These are phyloP conservation scores for Yamadazyma songkhlaensis DNA, from an alignment of 1,139 yeast genomes.

Conservation along the genomic window DNA sequence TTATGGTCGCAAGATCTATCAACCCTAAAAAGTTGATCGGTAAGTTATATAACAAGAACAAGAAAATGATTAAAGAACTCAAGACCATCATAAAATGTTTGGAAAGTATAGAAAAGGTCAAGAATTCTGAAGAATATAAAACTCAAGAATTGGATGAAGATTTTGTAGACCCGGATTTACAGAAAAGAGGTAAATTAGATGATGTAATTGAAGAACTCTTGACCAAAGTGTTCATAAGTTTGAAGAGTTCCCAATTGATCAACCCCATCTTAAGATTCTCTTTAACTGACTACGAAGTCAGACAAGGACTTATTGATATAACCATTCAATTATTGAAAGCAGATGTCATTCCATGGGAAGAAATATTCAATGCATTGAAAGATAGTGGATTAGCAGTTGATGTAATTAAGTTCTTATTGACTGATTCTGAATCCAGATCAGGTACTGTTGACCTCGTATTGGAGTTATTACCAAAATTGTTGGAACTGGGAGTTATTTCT, in stretches of 20 bases:
- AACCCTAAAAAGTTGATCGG: constrained; percentile 2
- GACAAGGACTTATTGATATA: constrained; percentile 23
- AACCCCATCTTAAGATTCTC: constrained; percentile 25
- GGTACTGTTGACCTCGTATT: constrained; percentile 26
- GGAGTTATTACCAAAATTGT: constrained; percentile 26
- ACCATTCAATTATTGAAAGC: constrained; percentile 26
- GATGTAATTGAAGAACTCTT: constrained; percentile 22
- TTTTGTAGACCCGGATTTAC: constrained; percentile 1
- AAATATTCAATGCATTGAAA: constrained; percentile 29
- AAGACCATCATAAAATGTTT: constrained; percentile 13
- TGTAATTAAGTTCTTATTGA: constrained; percentile 22
- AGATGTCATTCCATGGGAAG: constrained; percentile 33
- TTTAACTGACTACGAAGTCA: constrained; percentile 28
- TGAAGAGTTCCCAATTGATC: constrained; percentile 31
- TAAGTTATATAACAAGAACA: constrained; percentile 8
- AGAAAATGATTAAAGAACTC: constrained; percentile 10
- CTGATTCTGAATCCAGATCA: constrained; percentile 28
- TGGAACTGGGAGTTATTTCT: constrained; percentile 14
- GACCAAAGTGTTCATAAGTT: constrained; percentile 22
- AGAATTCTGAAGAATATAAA: constrained; percentile 4
- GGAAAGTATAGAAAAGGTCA: constrained; percentile 11
- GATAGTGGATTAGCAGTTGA: constrained; percentile 32
- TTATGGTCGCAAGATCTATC: background rate
- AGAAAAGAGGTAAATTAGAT: constrained; percentile 9
- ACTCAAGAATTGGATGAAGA: constrained; percentile 5